phyloP scores from a whole-genome alignment of 768 basidiomycete species.

The Dacryopinax spathularia region DNA sequence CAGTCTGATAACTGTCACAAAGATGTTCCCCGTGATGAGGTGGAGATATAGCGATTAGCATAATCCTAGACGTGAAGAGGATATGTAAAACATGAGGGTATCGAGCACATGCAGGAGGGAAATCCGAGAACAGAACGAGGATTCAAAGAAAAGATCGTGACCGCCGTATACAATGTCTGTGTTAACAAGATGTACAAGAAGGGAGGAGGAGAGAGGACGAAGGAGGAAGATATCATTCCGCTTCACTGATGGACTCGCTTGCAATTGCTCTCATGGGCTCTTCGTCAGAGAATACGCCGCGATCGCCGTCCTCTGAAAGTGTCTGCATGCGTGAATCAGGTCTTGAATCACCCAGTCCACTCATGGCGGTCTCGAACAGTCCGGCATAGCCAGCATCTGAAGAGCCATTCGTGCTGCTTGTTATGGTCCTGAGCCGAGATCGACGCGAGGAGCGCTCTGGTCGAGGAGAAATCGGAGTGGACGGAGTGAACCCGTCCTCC shows the following conservation, averaged over 20 bases:
- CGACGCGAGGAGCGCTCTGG: not conserved
- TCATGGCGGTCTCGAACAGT: not conserved
- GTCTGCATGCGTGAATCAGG: not conserved
- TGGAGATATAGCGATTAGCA: not conserved
- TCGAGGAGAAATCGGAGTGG: not conserved
- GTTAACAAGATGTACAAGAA: not conserved
- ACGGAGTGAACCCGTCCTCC: conserved; percentile 43
- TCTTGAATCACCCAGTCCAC: not conserved
- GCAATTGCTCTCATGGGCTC: not conserved
- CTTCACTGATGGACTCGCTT: not conserved
- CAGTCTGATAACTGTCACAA: no score
- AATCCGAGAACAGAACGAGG: not conserved
- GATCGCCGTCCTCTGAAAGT: not conserved
- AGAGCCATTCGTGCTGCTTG: not conserved
- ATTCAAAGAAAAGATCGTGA: not conserved
- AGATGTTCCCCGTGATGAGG: not conserved
- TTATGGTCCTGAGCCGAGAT: not conserved
- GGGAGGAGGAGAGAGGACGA: not conserved
- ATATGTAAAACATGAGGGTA: not conserved
- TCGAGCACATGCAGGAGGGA: not conserved
- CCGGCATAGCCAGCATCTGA: not conserved
- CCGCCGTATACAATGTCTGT: no score
- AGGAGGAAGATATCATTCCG: not conserved
- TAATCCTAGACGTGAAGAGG: not conserved
- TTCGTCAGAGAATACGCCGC: not conserved